Conservation (phyloP, 2,329 filamentous ascomycete genomes). For the Fusarium circinatum region DNA sequence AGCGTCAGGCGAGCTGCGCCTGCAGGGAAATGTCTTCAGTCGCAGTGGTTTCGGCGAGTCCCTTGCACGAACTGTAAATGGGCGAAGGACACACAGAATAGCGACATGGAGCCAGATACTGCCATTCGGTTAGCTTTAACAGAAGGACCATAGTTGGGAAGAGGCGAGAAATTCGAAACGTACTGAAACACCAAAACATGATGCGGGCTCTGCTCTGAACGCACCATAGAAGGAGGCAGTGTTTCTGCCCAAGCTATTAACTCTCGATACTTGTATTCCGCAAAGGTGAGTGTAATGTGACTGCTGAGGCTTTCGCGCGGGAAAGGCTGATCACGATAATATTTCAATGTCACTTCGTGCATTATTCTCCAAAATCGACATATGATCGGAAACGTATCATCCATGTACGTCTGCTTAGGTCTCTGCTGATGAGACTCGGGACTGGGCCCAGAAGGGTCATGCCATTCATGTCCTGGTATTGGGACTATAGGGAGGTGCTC, state of each 20-base stretch:
- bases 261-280: conserved; percentile 53
- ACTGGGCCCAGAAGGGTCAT: background rate
- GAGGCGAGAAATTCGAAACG: conserved; percentile 10
- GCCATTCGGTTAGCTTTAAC: background rate
- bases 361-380: conserved; percentile 54
- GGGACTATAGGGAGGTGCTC: conserved; percentile 34
- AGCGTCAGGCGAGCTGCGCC: conserved; percentile 41
- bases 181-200: conserved; percentile 53
- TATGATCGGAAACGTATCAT: conserved; percentile 45
- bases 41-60: background rate
- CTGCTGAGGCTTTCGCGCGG: conserved; percentile 9
- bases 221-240: conserved; percentile 43
- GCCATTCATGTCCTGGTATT: conserved; percentile 27
- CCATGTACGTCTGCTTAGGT: conserved; percentile 33
- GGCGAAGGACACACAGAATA: conserved; percentile 51
- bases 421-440: background rate
- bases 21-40: conserved; percentile 46
- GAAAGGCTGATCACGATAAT: conserved; percentile 32
- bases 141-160: background rate
- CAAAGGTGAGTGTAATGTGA: conserved; percentile 38
- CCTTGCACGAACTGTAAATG: conserved; percentile 24
- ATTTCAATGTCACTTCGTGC: conserved; percentile 46
- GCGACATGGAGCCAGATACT: conserved; percentile 55
- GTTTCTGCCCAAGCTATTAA: conserved; percentile 51
- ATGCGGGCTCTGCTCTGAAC: conserved; percentile 43